phyloP scores from a whole-genome alignment of 768 basidiomycete genomes.

The Boletus barrowsii region DNA sequence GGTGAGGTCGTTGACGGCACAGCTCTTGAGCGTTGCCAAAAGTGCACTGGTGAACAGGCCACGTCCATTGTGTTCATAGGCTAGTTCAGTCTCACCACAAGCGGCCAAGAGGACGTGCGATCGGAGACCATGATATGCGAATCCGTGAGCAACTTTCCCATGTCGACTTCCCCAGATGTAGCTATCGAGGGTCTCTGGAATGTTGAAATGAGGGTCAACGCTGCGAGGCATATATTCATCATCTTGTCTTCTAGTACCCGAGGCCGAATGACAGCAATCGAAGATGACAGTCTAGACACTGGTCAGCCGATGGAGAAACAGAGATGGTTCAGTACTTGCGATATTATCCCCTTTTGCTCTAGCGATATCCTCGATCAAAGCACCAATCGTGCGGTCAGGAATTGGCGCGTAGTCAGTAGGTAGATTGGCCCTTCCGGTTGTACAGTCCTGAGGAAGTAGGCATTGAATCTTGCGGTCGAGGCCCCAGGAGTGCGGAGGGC shows the following conservation, averaged over 20 bases:
- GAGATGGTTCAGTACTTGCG: slow-evolving; percentile 24
- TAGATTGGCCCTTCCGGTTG: not conserved
- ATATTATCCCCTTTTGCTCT: slow-evolving; percentile 42
- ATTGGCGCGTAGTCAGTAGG: slow-evolving; percentile 25
- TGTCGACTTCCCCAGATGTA: slow-evolving; percentile 20
- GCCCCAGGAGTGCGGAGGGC: slow-evolving; percentile 28
- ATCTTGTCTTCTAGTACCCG: slow-evolving; percentile 29
- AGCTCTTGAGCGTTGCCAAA: slow-evolving; percentile 8
- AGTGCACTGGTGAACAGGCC: slow-evolving; percentile 29
- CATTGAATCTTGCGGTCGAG: slow-evolving; percentile 8
- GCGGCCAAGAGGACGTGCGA: slow-evolving; percentile 45
- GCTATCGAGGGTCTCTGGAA: slow-evolving; percentile 24
- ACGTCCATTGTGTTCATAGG: slow-evolving; percentile 22
- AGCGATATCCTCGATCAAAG: slow-evolving; percentile 37
- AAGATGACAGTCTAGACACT: slow-evolving; percentile 40
- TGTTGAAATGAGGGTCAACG: not conserved
- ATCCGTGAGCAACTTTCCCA: slow-evolving; percentile 4
- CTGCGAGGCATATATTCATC: slow-evolving; percentile 7
- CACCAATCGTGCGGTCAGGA: slow-evolving; percentile 42
- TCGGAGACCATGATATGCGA: slow-evolving; percentile 26
- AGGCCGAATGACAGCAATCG: slow-evolving; percentile 45
- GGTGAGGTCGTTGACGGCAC: slow-evolving; percentile 17
- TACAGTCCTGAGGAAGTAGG: slow-evolving; percentile 32
- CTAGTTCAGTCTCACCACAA: slow-evolving; percentile 38
- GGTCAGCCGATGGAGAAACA: not conserved